Percentiles rank a stretch among this genome's conserved stretches.
Conservation (phyloP, 345 rosid genomes). For the Trapa bicornis region DNA sequence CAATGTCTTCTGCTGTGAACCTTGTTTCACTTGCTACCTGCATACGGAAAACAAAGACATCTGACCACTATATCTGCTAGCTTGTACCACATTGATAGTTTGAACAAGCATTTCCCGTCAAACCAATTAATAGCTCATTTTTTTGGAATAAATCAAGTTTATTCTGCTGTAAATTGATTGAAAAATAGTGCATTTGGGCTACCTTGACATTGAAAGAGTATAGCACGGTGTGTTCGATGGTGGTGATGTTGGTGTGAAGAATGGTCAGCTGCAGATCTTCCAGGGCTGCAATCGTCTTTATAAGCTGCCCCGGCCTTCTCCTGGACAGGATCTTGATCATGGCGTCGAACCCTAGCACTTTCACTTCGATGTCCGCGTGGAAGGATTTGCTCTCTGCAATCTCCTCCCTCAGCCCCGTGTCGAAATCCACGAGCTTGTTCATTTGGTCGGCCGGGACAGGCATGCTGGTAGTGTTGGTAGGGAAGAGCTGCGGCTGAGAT, state of each 20-base stretch:
- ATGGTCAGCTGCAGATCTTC: slow-evolving; percentile 84
- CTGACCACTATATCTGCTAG: no score
- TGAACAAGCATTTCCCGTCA: no score
- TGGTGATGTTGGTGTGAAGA: slow-evolving; percentile 87
- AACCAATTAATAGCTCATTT: no score
- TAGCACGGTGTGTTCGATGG: slow-evolving; percentile 89
- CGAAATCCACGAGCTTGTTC: slow-evolving; percentile 28
- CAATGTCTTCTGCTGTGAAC: slow-evolving; percentile 79
- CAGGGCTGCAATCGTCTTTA: slow-evolving; percentile 76
- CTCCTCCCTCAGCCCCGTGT: slow-evolving; percentile 48
- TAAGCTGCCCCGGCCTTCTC: slow-evolving; percentile 84
- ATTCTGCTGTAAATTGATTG: no score
- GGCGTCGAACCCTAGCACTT: slow-evolving; percentile 81
- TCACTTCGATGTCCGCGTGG: slow-evolving; percentile 85
- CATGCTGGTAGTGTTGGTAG: slow-evolving; percentile 4
- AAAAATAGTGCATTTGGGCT: no score
- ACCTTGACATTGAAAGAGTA: slow-evolving; percentile 96
- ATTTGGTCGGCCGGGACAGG: slow-evolving; percentile 23
- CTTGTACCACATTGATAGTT: no score
- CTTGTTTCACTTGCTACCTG: slow-evolving; percentile 64
- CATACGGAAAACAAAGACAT: background rate
- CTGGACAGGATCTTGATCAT: slow-evolving; percentile 83
- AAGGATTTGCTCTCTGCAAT: slow-evolving; percentile 77
- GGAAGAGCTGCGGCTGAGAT: slow-evolving; percentile 20
- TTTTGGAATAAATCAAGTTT: no score